phyloP scores from a whole-genome alignment of 257 asterid genomes.

The Nicotiana benthamiana region DNA sequence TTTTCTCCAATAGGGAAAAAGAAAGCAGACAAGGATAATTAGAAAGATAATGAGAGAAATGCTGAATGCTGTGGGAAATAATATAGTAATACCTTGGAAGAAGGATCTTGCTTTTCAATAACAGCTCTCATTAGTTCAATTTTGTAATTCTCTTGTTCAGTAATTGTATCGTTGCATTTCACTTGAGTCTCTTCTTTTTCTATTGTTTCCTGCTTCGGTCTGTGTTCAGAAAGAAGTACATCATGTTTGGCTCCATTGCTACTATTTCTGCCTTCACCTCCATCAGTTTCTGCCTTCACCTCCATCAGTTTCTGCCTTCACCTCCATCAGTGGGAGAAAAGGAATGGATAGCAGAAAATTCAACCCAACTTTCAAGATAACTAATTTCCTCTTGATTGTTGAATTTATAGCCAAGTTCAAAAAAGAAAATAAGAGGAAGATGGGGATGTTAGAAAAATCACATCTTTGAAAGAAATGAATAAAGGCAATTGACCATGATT shows the following conservation, averaged over 20 bases:
- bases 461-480: not conserved
- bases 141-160: conserved; percentile 32
- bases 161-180: not conserved
- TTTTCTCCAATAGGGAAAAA: not conserved
- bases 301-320: not conserved
- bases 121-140: conserved; percentile 34
- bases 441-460: not conserved
- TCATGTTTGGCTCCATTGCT: not conserved
- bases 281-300: not conserved
- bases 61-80: not conserved
- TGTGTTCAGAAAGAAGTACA: not conserved
- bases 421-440: not conserved
- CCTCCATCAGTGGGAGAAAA: not conserved
- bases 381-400: not conserved
- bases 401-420: not conserved
- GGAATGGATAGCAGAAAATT: not conserved
- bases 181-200: not conserved
- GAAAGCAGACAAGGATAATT: not conserved
- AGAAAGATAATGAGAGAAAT: not conserved
- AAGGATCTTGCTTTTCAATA: conserved; percentile 44
- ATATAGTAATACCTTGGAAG: conserved; percentile 43
- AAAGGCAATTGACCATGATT: not conserved
- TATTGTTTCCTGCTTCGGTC: not conserved
- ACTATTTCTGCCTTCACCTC: not conserved
- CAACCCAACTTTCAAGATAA: not conserved